These are phyloP conservation scores for Alternaria longipes DNA, from an alignment of 2,329 filamentous ascomycete genomes.

Conservation along the genomic window DNA sequence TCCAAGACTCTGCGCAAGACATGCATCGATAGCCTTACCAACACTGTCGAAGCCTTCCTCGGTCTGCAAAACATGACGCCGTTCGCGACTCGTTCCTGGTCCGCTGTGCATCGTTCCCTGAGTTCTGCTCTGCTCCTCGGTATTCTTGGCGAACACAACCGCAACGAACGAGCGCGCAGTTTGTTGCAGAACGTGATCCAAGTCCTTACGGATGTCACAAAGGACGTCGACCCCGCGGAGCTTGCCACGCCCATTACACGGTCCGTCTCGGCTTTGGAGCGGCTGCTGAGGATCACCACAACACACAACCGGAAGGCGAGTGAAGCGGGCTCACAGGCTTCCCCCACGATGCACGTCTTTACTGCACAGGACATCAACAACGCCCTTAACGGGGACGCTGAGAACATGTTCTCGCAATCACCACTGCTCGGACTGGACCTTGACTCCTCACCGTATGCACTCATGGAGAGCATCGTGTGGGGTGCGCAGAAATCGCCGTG, in stretches of 20 bases:
- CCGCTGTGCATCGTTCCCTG: constrained; percentile 55
- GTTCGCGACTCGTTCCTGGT: constrained; percentile 56
- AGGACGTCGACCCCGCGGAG: constrained; percentile 58
- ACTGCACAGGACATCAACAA: constrained; percentile 51
- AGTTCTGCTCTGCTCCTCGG: constrained; percentile 57
- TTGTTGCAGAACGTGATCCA: constrained; percentile 58
- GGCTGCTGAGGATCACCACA: constrained; percentile 49
- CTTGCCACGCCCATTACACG: constrained; percentile 59
- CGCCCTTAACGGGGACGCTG: constrained; percentile 44
- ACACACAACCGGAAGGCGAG: constrained; percentile 34
- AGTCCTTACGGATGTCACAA: constrained; percentile 58
- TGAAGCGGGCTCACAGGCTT: constrained; percentile 43
- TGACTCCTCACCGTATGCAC: constrained; percentile 58
- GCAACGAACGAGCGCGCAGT: constrained; percentile 56
- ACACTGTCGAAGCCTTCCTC: constrained; percentile 68
- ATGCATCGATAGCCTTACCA: constrained; percentile 65
- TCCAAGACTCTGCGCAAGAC: constrained; percentile 61
- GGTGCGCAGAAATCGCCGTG: constrained; percentile 42
- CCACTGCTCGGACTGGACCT: constrained; percentile 51
- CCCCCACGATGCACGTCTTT: constrained; percentile 43
- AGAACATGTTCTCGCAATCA: constrained; percentile 42
- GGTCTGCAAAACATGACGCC: constrained; percentile 64
- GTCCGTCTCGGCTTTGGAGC: constrained; percentile 57
- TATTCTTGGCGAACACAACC: constrained; percentile 55
- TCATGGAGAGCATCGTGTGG: constrained; percentile 61